Evolutionary conservation across 768 basidiomycete species (phyloP).

Genomic region (Imleria badia): DNA sequence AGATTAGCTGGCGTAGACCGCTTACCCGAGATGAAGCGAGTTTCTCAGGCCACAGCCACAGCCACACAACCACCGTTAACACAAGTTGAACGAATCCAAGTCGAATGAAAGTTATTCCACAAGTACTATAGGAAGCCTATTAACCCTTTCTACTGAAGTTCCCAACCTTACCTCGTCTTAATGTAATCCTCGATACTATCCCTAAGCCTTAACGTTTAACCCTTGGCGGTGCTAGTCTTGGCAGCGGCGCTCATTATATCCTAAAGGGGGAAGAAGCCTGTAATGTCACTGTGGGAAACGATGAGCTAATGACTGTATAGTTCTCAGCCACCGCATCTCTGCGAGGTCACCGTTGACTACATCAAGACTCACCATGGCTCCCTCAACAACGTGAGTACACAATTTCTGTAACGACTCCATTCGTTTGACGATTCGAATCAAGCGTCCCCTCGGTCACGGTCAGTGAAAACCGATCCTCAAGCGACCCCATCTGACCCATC

Average conservation of each 20-base stretch:
- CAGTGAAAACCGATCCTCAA: slow-evolving; percentile 19
- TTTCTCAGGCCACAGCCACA: no score
- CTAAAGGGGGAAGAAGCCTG: not conserved
- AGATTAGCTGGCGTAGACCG: no score
- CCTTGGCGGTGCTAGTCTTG: no score
- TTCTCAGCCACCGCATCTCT: slow-evolving; percentile 37
- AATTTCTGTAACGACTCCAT: not conserved
- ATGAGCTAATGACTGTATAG: slow-evolving; percentile 38
- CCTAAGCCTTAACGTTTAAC: no score
- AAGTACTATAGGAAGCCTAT: no score
- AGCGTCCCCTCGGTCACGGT: slow-evolving; percentile 52
- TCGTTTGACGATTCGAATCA: not conserved
- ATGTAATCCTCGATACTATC: no score
- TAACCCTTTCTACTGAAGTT: no score
- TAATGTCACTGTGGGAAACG: slow-evolving; percentile 25
- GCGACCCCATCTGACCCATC: slow-evolving; percentile 13
- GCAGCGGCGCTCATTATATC: not conserved
- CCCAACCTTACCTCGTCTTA: no score
- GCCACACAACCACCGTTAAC: no score
- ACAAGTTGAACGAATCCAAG: no score
- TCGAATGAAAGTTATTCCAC: no score
- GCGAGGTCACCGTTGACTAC: slow-evolving; percentile 27
- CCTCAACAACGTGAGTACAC: slow-evolving; percentile 52
- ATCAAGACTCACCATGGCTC: slow-evolving; percentile 46
- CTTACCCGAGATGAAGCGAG: no score